phyloP scores from a whole-genome alignment of 371 early-diverging fungal genomes.

The Phascolomyces articulosus region DNA sequence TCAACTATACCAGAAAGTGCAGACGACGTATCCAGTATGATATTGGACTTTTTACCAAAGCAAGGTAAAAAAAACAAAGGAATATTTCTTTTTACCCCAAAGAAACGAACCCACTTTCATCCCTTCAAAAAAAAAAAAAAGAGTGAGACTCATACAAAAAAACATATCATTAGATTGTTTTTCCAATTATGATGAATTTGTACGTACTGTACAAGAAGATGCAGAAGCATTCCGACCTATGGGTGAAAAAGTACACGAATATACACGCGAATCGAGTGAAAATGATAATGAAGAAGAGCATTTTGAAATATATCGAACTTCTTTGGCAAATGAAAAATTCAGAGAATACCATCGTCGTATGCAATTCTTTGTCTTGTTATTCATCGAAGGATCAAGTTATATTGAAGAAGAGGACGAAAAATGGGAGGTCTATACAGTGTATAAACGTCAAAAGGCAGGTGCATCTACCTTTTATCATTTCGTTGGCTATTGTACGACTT shows the following conservation, averaged over 20 bases:
- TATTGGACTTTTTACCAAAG: slow-evolving; percentile 48
- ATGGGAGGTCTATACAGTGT: slow-evolving; percentile 83
- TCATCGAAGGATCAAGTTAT: slow-evolving; percentile 90
- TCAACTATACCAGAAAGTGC: slow-evolving; percentile 14
- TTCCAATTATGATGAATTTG: slow-evolving; percentile 64
- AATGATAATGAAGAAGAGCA: slow-evolving; percentile 44
- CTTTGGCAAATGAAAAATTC: slow-evolving; percentile 63
- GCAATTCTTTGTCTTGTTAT: slow-evolving; percentile 78
- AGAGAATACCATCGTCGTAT: slow-evolving; percentile 78
- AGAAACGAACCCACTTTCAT: background rate
- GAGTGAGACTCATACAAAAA: no score
- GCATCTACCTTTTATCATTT: slow-evolving; percentile 59
- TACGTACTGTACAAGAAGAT: slow-evolving; percentile 60
- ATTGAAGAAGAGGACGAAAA: slow-evolving; percentile 84
- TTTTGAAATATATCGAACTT: slow-evolving; percentile 75
- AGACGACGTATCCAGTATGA: slow-evolving; percentile 47
- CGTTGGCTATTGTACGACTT: slow-evolving; percentile 82
- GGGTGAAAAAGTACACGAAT: slow-evolving; percentile 75
- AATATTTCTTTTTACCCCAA: no score
- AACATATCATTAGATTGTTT: slow-evolving; percentile 53
- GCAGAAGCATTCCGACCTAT: slow-evolving; percentile 64
- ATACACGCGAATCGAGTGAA: slow-evolving; percentile 40
- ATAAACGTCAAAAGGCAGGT: slow-evolving; percentile 27
- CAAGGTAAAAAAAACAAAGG: slow-evolving; percentile 41
- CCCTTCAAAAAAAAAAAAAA: no score